Evolutionary conservation across 306 rosid species (phyloP).

Genomic region (cucumber (Cucumis sativus)): Cucumber_9930_V3 NC_026659.2:24863501-24864000

Average conservation of each 20-base stretch:
- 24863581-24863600: conserved; percentile 52
- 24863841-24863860: conserved; percentile 23
- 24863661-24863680: conserved; percentile 85
- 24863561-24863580: conserved; percentile 61
- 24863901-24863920: conserved; percentile 95
- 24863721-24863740: conserved; percentile 34
- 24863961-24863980: background rate
- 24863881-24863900: conserved; percentile 74
- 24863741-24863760: conserved; percentile 10
- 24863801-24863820: conserved; percentile 35
- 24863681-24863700: conserved; percentile 46
- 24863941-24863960: background rate
- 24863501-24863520: background rate
- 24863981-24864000: background rate
- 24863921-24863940: conserved; percentile 86
- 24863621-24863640: conserved; percentile 56
- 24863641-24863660: conserved; percentile 91
- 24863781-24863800: conserved; percentile 13
- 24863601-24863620: conserved; percentile 66
- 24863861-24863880: conserved; percentile 41
- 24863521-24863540: background rate
- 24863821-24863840: conserved; percentile 25
- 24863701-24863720: conserved; percentile 55
- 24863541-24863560: background rate
- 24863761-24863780: conserved; percentile 14